These are phyloP conservation scores for Cladobotryum protrusum DNA, from an alignment of 2,329 filamentous ascomycete genomes.

Conservation along the genomic window DNA sequence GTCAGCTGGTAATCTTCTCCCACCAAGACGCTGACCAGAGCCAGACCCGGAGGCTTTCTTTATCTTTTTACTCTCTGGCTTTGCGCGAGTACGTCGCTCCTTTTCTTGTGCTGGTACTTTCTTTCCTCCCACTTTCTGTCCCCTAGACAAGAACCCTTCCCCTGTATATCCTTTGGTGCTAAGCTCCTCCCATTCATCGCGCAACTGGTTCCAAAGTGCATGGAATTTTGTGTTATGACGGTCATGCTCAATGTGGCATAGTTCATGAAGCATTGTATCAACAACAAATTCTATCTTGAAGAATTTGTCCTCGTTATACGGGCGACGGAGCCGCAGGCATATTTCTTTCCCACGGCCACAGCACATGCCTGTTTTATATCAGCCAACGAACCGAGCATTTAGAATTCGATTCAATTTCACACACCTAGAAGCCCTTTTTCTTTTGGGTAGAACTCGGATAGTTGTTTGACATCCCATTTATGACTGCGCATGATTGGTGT, in stretches of 20 bases:
- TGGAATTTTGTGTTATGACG: constrained; percentile 81
- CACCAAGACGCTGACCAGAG: constrained; percentile 68
- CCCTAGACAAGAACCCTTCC: constrained; percentile 76
- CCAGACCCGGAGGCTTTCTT: constrained; percentile 52
- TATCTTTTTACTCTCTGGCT: constrained; percentile 63
- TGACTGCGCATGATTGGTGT: constrained; percentile 92
- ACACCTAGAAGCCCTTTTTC: constrained; percentile 66
- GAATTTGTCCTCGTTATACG: constrained; percentile 69
- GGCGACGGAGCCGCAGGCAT: constrained; percentile 72
- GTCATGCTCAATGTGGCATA: constrained; percentile 80
- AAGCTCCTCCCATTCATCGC: constrained; percentile 76
- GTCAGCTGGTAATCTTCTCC: constrained; percentile 41
- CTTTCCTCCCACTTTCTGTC: constrained; percentile 63
- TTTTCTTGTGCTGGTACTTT: constrained; percentile 63
- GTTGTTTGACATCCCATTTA: constrained; percentile 68
- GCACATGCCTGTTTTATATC: too few relatives aligned
- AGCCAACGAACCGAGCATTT: too few relatives aligned
- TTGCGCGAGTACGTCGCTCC: constrained; percentile 63
- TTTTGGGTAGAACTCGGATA: constrained; percentile 80
- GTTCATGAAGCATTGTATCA: constrained; percentile 91
- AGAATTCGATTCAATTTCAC: constrained; percentile 10
- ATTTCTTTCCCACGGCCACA: constrained; percentile 64
- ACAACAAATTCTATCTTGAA: constrained; percentile 72
- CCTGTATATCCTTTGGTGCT: constrained; percentile 80
- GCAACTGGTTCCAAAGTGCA: constrained; percentile 79